Evolutionary conservation across 2,329 filamentous ascomycete genomes (phyloP).

Genomic region (Phyllosticta citribraziliensis): DNA sequence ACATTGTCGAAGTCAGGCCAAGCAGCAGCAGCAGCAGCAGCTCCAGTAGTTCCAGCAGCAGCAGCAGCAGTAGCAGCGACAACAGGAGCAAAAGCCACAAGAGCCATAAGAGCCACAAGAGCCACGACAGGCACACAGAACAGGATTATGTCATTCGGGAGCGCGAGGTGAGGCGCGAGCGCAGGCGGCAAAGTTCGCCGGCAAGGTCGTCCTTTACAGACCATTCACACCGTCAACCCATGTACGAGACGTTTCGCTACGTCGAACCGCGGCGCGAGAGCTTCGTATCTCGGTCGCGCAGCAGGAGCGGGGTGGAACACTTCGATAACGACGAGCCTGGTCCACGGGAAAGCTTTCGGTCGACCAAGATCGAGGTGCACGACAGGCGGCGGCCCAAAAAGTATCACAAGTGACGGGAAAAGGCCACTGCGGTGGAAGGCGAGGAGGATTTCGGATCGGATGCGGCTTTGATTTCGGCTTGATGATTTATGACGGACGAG

Average conservation of each 20-base stretch:
- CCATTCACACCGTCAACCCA: constrained; percentile 15
- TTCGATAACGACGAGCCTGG: constrained; percentile 13
- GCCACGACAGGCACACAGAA: constrained; percentile 20
- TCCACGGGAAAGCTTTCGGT: constrained; percentile 18
- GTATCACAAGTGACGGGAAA: constrained; percentile 12
- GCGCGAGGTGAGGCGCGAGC: constrained; percentile 33
- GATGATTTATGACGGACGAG: not conserved
- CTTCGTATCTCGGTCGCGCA: constrained; percentile 19
- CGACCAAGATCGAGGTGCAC: constrained; percentile 23
- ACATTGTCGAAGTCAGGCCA: constrained; percentile 37
- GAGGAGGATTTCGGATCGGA: not conserved
- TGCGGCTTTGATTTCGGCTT: not conserved
- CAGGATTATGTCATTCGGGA: constrained; percentile 35
- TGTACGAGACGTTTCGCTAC: constrained; percentile 39
- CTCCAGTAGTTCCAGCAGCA: constrained; percentile 28
- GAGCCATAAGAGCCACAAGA: constrained; percentile 26
- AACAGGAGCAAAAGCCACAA: constrained; percentile 25
- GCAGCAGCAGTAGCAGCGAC: not conserved
- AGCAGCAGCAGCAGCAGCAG: constrained; percentile 16
- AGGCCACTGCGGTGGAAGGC: constrained; percentile 12
- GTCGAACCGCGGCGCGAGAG: constrained; percentile 30
- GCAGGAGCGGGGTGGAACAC: constrained; percentile 23
- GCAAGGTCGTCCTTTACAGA: constrained; percentile 17
- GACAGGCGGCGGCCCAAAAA: constrained; percentile 11
- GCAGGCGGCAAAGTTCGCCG: constrained; percentile 22